These are phyloP conservation scores for Rhodamnia rubescens DNA, from an alignment of 345 rosid genomes.

Conservation along the genomic window DNA sequence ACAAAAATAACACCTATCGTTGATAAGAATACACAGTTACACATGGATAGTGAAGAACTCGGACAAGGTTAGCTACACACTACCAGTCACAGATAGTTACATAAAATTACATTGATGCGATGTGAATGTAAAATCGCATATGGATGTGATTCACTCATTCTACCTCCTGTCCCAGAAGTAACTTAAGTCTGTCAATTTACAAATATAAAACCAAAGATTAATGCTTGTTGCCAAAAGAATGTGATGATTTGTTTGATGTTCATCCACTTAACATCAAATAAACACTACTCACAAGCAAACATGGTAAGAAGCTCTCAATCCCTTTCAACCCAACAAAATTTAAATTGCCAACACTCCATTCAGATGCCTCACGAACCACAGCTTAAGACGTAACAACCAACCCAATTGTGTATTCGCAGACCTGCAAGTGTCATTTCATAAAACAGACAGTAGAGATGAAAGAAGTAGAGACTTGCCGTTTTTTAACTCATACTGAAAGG, in stretches of 20 bases:
- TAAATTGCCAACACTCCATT: background rate
- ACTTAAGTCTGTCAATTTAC: background rate
- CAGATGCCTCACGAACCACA: background rate
- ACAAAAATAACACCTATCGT: conserved; percentile 87
- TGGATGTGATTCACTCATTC: background rate
- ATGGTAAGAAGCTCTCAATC: background rate
- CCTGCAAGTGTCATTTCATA: background rate
- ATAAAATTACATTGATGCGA: background rate
- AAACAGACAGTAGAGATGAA: background rate
- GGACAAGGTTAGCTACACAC: background rate
- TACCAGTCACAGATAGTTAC: background rate
- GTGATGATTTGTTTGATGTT: background rate
- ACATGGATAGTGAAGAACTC: background rate
- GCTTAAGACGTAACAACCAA: background rate
- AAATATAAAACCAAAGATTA: background rate
- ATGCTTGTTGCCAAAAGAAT: background rate
- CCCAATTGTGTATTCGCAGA: background rate
- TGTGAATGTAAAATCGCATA: background rate
- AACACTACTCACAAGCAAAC: background rate
- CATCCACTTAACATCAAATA: background rate
- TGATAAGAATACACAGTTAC: background rate
- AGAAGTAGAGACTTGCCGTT: background rate
- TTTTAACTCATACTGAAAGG: background rate
- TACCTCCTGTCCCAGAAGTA: background rate
- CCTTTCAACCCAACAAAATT: background rate